Evolutionary conservation across 2,329 filamentous ascomycete genomes (phyloP).

Genomic region (Fusarium coffeatum): DNA sequence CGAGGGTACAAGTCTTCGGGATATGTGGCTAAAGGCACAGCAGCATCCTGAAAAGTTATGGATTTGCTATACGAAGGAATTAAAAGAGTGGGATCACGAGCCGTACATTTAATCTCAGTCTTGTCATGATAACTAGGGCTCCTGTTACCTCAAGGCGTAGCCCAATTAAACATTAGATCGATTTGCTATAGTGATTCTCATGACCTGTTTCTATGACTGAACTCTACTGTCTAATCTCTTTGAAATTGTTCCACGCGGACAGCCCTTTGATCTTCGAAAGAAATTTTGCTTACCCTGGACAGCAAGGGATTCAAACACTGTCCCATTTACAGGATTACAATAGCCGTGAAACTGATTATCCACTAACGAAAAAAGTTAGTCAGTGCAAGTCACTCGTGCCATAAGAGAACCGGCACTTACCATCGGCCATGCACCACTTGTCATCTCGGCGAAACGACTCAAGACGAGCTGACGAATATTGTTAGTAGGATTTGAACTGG

Average conservation of each 20-base stretch:
- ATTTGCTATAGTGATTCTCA: too few relatives aligned
- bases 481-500: not conserved
- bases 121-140: too few relatives aligned
- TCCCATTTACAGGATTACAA: not conserved
- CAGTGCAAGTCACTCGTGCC: not conserved
- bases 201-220: fast-evolving
- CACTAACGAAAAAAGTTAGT: not conserved
- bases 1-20: too few relatives aligned
- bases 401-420: not conserved
- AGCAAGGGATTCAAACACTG: not conserved
- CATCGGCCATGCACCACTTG: not conserved
- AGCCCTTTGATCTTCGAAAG: not conserved
- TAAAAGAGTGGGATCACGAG: too few relatives aligned
- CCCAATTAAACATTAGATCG: fast-evolving
- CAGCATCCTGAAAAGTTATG: too few relatives aligned
- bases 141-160: too few relatives aligned
- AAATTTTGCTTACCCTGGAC: not conserved
- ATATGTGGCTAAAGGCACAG: too few relatives aligned
- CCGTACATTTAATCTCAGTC: too few relatives aligned
- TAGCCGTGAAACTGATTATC: not conserved
- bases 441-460: not conserved
- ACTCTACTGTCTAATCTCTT: too few relatives aligned
- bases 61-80: too few relatives aligned
- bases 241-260: too few relatives aligned
- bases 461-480: not conserved